These are phyloP conservation scores for Thalassia testudinum DNA, from an alignment of 116 monocot genomes.

Conservation along the genomic window DNA sequence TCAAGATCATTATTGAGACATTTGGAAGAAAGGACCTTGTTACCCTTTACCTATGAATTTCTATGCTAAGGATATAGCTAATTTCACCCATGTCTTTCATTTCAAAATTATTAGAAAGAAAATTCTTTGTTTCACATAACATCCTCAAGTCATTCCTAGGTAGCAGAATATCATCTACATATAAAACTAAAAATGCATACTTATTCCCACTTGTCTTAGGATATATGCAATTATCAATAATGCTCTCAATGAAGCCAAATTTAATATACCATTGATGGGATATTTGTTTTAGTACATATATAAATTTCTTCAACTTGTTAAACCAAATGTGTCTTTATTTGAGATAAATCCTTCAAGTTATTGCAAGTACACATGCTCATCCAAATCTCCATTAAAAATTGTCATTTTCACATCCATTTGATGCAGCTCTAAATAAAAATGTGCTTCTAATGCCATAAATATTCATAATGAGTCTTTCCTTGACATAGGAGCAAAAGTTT, in stretches of 20 bases:
- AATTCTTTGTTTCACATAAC: not conserved
- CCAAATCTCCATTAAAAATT: not conserved
- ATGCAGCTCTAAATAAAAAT: not conserved
- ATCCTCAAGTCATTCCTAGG: not conserved
- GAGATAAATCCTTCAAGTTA: not conserved
- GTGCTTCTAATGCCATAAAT: not conserved
- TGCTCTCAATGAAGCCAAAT: not conserved
- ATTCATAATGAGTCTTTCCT: not conserved
- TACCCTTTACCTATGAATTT: too few relatives aligned
- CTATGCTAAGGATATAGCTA: too few relatives aligned
- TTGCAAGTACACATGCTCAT: not conserved
- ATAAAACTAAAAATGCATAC: not conserved
- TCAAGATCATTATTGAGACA: not conserved
- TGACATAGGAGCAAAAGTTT: not conserved
- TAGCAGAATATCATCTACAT: not conserved
- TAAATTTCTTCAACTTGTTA: not conserved
- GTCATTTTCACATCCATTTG: not conserved
- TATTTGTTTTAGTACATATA: not conserved
- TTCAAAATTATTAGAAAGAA: too few relatives aligned
- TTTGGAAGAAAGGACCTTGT: not conserved
- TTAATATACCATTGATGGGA: not conserved
- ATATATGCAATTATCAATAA: constrained; percentile 1
- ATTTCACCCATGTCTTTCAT: too few relatives aligned
- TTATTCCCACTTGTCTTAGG: not conserved
- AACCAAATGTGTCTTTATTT: not conserved